Base-by-base conservation (phyloP, 2,329 filamentous ascomycete genomes). In the Alternaria hordeiaustralica region DNA sequence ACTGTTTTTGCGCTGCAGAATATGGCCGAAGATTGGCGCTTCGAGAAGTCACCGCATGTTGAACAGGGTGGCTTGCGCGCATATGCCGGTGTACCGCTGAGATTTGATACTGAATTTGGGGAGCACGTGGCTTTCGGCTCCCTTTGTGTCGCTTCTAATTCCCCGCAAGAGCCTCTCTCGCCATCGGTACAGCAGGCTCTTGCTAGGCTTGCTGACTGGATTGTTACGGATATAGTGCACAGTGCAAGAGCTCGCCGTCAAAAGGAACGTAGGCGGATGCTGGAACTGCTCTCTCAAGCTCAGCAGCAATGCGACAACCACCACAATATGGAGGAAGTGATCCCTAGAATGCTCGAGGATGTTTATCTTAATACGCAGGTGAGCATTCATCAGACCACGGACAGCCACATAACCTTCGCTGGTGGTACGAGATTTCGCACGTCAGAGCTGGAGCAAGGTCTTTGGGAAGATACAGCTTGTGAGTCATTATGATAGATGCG, bases 21-120 rank as follows among this genome's bases (percentile, higher is more conserved):
- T 46, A 82, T 84, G 78, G 65, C 73, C 7, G 67, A 78, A 5
- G 83, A 84, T 55, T 85, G 83, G 83, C 76, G 83, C 5, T 85
- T 84, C 45, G 65, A 73, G 26, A 59, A 75, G 1, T 83, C 79
- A 0, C 83, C 83, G 1, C 76, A 81, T 28, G 82, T 83, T 13
- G 77, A 81, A 11, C 51, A 72, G 1, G 81, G 80, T 5, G 82
- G 82, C 3, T 69, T 84, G 5, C 63, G 71, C 7, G 79, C 79
- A 0, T 84, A 84, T 55, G 82, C 82, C 1, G 82, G 82, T 18
- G 79, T 78, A 1, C 79, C 77, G 2, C 72, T 84, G 1, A 78
- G 79, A 4, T 78, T 81, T 47, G 76, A 82, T 57, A 77, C 79
- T 18, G 81, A 82, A 36, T 76, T 71, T 8, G 82, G 81, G 1